A percentile compares a stretch with the other conserved stretches of the same genome.
Evolutionary conservation across 1,139 yeast genomes (phyloP).

Genomic region (Geotrichum carabidarum): DNA sequence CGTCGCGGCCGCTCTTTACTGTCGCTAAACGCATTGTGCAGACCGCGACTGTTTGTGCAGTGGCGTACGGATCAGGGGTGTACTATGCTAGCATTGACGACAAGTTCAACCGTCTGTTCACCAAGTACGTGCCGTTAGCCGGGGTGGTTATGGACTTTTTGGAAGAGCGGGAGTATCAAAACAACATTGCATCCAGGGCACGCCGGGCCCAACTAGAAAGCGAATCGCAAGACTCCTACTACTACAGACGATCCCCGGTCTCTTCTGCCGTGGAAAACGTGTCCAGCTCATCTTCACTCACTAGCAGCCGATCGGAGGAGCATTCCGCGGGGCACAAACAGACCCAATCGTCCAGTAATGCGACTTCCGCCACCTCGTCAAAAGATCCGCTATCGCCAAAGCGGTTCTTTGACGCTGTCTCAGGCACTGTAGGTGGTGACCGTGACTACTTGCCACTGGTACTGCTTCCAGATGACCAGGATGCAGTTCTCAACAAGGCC

Average conservation of each 20-base stretch:
- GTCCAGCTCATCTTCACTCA: conserved; percentile 6
- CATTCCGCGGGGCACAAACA: not conserved
- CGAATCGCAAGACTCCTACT: conserved; percentile 12
- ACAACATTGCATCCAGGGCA: conserved; percentile 22
- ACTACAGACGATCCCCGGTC: conserved; percentile 9
- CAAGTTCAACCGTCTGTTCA: conserved; percentile 18
- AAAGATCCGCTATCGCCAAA: conserved; percentile 31
- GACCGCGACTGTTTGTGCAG: conserved; percentile 4
- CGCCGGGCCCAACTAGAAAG: conserved; percentile 14
- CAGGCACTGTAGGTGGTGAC: conserved; percentile 29
- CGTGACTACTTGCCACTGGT: conserved; percentile 32
- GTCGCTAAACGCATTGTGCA: conserved; percentile 6
- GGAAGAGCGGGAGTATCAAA: conserved; percentile 29
- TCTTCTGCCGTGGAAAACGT: conserved; percentile 8
- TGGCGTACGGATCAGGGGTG: conserved; percentile 12
- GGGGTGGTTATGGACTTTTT: conserved; percentile 26
- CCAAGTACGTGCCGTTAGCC: conserved; percentile 28
- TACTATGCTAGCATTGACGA: conserved; percentile 14
- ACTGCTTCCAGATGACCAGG: conserved; percentile 29
- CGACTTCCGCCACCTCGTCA: conserved; percentile 14
- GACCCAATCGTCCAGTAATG: conserved; percentile 5
- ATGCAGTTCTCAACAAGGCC: conserved; percentile 27
- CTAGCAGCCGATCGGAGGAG: conserved; percentile 6
- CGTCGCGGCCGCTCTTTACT: conserved; percentile 6
- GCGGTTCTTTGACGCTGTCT: conserved; percentile 30